Evolutionary conservation across 2,329 filamentous ascomycete genomes (phyloP).

Genomic region (Curvularia sp.): DNA sequence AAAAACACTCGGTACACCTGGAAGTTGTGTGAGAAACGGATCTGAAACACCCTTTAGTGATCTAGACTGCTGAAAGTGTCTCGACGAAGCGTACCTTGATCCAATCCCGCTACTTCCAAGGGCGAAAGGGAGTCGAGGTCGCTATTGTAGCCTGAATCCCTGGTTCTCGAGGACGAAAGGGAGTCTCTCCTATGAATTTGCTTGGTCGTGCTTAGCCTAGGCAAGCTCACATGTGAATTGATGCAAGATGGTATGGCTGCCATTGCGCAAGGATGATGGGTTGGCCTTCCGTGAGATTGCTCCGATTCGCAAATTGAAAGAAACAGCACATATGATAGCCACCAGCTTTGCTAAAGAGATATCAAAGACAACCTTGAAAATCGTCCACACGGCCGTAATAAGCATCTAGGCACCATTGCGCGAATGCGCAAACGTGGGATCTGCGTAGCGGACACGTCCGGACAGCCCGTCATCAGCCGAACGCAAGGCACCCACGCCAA

Average conservation of each 20-base stretch:
- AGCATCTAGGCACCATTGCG: slow-evolving; percentile 23
- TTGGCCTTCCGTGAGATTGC: slow-evolving; percentile 1
- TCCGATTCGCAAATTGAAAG: slow-evolving; percentile 7
- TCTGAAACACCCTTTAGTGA: slow-evolving; percentile 20
- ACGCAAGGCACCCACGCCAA: slow-evolving; percentile 17
- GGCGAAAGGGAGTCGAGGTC: slow-evolving; percentile 40
- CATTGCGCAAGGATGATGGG: slow-evolving; percentile 22
- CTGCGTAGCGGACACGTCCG: slow-evolving; percentile 20
- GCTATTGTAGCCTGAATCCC: slow-evolving; percentile 44
- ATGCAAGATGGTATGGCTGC: slow-evolving; percentile 14
- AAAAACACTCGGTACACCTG: slow-evolving; percentile 14
- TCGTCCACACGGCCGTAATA: slow-evolving; percentile 21
- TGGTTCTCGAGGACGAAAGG: slow-evolving; percentile 35
- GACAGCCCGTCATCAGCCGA: slow-evolving; percentile 16
- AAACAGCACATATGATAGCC: not conserved
- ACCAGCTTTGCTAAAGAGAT: not conserved
- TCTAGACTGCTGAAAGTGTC: not conserved
- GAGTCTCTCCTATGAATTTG: slow-evolving; percentile 33
- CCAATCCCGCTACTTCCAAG: slow-evolving; percentile 25
- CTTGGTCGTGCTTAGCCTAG: slow-evolving; percentile 28
- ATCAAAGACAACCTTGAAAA: slow-evolving; percentile 6
- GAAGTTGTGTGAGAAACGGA: slow-evolving; percentile 9
- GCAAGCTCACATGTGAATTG: slow-evolving; percentile 22
- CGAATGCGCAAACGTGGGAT: slow-evolving; percentile 29
- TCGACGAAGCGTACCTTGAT: slow-evolving; percentile 25